phyloP scores from a whole-genome alignment of 228 moss, liverwort and hornwort genomes.

The Sphagnum fallax region DNA sequence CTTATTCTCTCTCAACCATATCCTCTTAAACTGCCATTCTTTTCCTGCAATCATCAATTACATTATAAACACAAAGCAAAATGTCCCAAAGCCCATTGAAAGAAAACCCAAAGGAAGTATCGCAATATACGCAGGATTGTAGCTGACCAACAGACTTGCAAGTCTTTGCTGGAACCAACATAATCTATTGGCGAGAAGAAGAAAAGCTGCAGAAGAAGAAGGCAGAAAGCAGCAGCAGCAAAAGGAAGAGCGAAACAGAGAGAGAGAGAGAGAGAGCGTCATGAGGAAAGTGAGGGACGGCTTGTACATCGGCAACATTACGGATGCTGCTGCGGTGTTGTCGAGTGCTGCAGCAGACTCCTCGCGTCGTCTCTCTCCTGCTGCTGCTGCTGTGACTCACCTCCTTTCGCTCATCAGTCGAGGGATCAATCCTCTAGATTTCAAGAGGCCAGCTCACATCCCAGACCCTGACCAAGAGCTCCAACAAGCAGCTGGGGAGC shows the following conservation, averaged over 20 bases:
- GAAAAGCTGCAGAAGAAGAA: no score
- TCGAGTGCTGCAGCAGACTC: no score
- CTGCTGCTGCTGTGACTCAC: slow-evolving; percentile 38
- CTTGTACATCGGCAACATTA: slow-evolving; percentile 60
- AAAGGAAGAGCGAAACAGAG: not conserved
- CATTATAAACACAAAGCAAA: no score
- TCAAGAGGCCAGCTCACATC: slow-evolving; percentile 16
- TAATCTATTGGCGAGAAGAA: no score
- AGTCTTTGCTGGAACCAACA: no score
- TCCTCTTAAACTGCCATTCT: no score
- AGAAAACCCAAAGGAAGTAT: no score
- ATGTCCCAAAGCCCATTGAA: no score
- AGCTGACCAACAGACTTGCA: no score
- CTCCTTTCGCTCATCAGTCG: slow-evolving; percentile 56
- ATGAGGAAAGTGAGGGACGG: slow-evolving; percentile 58
- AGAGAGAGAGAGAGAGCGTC: not conserved
- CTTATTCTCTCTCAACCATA: no score
- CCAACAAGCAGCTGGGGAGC: slow-evolving; percentile 9
- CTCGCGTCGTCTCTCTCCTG: slow-evolving; percentile 15
- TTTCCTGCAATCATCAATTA: no score
- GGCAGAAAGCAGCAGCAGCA: not conserved
- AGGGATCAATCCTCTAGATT: slow-evolving; percentile 40
- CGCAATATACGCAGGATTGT: no score
- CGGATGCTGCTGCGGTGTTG: slow-evolving; percentile 32
- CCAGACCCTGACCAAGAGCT: slow-evolving; percentile 12